Percentiles rank a stretch among this genome's conserved stretches.
Conservation (phyloP, 2,329 filamentous ascomycete species). For the Colletotrichum gigasporum region DNA sequence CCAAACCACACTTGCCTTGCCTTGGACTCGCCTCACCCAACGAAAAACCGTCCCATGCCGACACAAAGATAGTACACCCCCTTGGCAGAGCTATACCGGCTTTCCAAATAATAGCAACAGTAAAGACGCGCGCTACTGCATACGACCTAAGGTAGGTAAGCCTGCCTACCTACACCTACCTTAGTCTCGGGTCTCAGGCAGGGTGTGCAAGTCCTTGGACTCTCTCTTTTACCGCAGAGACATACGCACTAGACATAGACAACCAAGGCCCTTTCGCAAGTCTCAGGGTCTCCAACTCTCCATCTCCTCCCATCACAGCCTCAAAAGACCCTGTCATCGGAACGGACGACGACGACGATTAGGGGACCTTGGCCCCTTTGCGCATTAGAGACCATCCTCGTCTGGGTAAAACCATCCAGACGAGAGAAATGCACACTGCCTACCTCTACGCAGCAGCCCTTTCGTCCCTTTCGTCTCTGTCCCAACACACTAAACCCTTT, state of each 20-base stretch:
- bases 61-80: too few species aligned
- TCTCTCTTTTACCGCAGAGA: too few species aligned
- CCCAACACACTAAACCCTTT: not conserved
- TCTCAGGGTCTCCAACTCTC: not conserved
- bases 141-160: too few species aligned
- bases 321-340: not conserved
- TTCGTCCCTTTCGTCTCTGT: not conserved
- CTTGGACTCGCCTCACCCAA: slow-evolving; percentile 25
- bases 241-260: too few species aligned
- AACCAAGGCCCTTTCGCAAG: not conserved
- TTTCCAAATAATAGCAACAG: too few species aligned
- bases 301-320: not conserved
- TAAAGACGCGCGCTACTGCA: too few species aligned
- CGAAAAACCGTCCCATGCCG: not conserved
- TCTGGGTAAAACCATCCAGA: not conserved
- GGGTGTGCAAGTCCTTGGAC: too few species aligned
- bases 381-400: not conserved
- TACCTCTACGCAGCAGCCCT: not conserved
- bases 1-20: not conserved
- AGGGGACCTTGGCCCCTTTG: not conserved
- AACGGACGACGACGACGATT: not conserved
- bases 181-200: not conserved
- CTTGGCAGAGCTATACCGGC: too few species aligned
- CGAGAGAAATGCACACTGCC: slow-evolving; percentile 16
- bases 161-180: too few species aligned